Base-by-base conservation (phyloP, 2,329 filamentous ascomycete genomes). In the Pestalotiopsis sp. region DNA sequence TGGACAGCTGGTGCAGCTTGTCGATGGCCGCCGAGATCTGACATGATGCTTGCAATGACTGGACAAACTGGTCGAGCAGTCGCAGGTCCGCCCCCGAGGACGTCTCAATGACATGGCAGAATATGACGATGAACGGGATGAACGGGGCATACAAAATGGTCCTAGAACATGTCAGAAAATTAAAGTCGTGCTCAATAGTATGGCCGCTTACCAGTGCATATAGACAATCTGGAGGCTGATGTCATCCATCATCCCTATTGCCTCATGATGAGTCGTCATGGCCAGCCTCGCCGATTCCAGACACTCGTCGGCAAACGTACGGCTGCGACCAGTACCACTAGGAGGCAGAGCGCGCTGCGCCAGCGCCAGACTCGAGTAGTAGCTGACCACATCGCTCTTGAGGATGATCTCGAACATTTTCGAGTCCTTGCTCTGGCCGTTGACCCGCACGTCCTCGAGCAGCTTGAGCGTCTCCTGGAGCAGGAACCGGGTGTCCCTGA, bases 1-100 rank as follows among this genome's bases (percentile, higher is more conserved):
- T 83, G 70, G 88, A 90, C 14, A 91, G 81, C 31, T 84, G 86
- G 70, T 88, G 84, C 17, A 90, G 79, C 71, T 87, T 87, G 31
- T 83, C 81, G 6, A 87, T 85, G 0, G 86, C 85, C 67, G 87
- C 74, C 1, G 80, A 82, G 2, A 81, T 72, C 4, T 84, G 80
- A 39, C 81, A 82, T 4, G 84, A 83, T 0, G 83, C 81, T 68
- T 85, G 83, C 1, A 90, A 82, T 13, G 85, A 89, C 4, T 78
- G 74, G 60, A 85, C 81, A 20, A 90, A 85, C 2, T 81, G 81
- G n/a, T 80, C 74, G 1, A 90, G 81, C 27, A 86, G 85, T 11
- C 77, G 77, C 20, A 81, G 76, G 57, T 88, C 83, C 17, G 80
- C 76, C 14, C 72, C 68, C 39, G 79, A 77, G 12, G 77, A 83